Evolutionary conservation across 768 basidiomycete genomes (phyloP), one percentile per base, ranked within the genome.

Genomic region (Mycena belliarum): DNA sequence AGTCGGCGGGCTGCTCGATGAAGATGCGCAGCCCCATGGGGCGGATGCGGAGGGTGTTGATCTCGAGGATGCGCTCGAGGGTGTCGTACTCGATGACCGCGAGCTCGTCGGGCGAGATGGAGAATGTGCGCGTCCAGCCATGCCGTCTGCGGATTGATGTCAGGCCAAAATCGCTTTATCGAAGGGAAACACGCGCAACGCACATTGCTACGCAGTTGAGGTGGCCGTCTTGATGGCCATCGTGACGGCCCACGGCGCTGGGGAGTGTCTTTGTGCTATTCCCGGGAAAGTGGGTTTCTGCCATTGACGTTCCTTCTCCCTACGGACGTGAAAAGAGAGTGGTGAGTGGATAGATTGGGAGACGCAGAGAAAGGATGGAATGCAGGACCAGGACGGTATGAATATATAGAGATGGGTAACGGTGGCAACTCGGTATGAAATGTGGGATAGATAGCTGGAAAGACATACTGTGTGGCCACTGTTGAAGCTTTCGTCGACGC

Each of bases 81-180:
- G 66, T 65, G 23, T 63, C 66, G 35, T 68, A 68, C 29, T 63
- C 62, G 32, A 68, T 52, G 24, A 52, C 47, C 8, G 53, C 52
- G 18, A 68, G 62, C 49, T 68, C 64, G 12, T 63, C 63, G 18
- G 65, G 60, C 4, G 64, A 57, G 10, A 68, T 59, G 24, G 63
- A 62, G 44, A 68, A 65, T 32, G 58, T 59, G 24, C 68, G 62
- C 15, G 66, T 63, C 68, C 68, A 68, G 24, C 68, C 68, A 57
- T 65, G 64, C 20, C 68, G 66, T 41, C 68, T 68, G 32, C 24
- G 25, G 16, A 41, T 26, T 18, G 7, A 43, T 12, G 18, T 24
- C 44, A 16, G n/a, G n/a, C n/a, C n/a, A n/a, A 47, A 49, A 43
- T 18, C 32, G 47, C 11, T 11, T 18, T 21, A 11, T 20, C 18